Conservation (phyloP, 345 rosid genomes). For the rapeseed (Brassica napus) region DNA sequence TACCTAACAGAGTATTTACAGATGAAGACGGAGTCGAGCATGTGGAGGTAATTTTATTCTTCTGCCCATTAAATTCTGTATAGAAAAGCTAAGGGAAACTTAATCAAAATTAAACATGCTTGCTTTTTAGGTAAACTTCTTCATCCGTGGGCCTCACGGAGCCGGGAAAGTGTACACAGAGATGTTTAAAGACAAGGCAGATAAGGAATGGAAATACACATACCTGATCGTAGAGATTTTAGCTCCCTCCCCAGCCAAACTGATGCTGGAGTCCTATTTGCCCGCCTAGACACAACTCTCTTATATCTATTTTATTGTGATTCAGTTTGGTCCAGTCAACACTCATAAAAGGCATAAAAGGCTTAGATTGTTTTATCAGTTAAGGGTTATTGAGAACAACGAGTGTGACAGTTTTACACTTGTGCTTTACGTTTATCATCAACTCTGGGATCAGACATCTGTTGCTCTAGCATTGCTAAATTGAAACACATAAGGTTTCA, state of each 20-base stretch:
- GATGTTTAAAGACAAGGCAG: constrained; percentile 88
- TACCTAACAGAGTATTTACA: constrained; percentile 70
- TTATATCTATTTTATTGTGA: background rate
- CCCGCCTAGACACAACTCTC: constrained; percentile 53
- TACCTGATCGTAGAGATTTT: constrained; percentile 76
- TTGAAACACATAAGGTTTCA: background rate
- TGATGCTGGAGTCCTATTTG: constrained; percentile 87
- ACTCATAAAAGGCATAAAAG: background rate
- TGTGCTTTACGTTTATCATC: background rate
- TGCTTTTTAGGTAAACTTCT: constrained; percentile 63
- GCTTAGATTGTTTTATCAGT: background rate
- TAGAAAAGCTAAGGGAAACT: background rate
- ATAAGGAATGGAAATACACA: constrained; percentile 85
- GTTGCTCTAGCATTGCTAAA: background rate
- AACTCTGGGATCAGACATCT: background rate
- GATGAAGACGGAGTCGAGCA: constrained; percentile 94
- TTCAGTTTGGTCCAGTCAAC: background rate
- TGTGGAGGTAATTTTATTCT: constrained; percentile 60
- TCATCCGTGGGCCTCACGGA: constrained; percentile 92
- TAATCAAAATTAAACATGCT: background rate
- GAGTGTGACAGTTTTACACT: background rate
- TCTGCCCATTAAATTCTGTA: background rate
- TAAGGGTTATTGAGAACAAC: background rate
- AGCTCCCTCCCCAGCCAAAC: constrained; percentile 66
- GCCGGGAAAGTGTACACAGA: constrained; percentile 82